Percentiles rank a stretch among this genome's conserved stretches.
These are phyloP conservation scores for Chalciporus sphaerocephalus DNA, from an alignment of 768 basidiomycete species.

Conservation along the genomic window DNA sequence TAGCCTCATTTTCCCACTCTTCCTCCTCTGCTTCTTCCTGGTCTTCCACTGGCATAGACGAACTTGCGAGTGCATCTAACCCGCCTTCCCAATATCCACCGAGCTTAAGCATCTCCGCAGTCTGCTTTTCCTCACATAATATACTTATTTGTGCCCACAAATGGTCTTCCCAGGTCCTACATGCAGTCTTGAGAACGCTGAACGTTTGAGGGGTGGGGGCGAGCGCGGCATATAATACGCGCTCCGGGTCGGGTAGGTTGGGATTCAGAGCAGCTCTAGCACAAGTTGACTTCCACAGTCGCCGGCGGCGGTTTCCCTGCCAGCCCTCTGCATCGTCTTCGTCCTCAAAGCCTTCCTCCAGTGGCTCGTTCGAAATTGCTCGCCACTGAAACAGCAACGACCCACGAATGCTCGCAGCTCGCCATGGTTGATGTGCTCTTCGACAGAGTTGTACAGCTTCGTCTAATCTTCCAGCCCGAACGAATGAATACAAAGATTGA, in stretches of 20 bases:
- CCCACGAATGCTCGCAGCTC: conserved; percentile 85
- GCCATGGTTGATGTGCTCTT: conserved; percentile 85
- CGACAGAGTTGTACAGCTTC: conserved; percentile 80
- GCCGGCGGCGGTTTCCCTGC: conserved; percentile 73
- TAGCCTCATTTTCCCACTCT: conserved; percentile 66
- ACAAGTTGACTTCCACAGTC: conserved; percentile 87
- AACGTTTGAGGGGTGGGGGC: conserved; percentile 68
- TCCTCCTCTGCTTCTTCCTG: conserved; percentile 42
- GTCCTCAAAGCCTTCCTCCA: conserved; percentile 44
- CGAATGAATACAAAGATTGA: conserved; percentile 73
- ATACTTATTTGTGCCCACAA: conserved; percentile 87
- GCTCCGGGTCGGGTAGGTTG: conserved; percentile 64
- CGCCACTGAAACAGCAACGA: conserved; percentile 74
- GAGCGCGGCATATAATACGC: conserved; percentile 84
- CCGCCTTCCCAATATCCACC: conserved; percentile 80
- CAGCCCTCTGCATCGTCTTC: conserved; percentile 45
- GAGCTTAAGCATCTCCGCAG: conserved; percentile 58
- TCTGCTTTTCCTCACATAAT: conserved; percentile 77
- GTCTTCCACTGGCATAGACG: conserved; percentile 22
- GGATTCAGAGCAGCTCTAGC: conserved; percentile 69
- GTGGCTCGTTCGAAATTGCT: conserved; percentile 54
- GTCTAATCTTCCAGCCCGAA: conserved; percentile 81
- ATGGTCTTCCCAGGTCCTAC: conserved; percentile 91
- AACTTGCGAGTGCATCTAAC: conserved; percentile 41
- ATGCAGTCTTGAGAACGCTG: conserved; percentile 62